Evolutionary conservation across 2,329 filamentous ascomycete species (phyloP), one percentile per base, ranked within the genome.

Genomic region (Arthroderma sp.): DNA sequence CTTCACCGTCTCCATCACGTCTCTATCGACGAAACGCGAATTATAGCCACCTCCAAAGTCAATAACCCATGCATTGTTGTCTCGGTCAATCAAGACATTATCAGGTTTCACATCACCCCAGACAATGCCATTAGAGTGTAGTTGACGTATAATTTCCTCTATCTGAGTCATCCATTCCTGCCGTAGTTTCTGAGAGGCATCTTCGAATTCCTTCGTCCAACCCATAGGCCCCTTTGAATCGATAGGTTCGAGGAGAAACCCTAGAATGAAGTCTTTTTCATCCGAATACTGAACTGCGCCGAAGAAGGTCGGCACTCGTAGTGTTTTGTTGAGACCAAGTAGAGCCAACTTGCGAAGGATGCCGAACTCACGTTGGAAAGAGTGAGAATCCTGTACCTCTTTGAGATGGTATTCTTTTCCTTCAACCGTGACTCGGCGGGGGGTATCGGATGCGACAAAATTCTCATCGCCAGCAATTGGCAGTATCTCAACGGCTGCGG

Each of bases 21-120:
- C n/a, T 43, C n/a, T 6, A 43, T 43, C n/a, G 9, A 43, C n/a
- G n/a, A 43, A 43, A n/a, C n/a, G 28, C 28, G 28, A 31, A 19
- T 15, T 9, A 8, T n/a, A n/a, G n/a, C n/a, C n/a, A n/a, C n/a
- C n/a, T 11, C 28, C 65, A 56, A 67, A 67, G 56, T 67, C 66
- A 35, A 65, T 61, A 31, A 67, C 56, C 65, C 64, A 66, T 35
- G 57, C 17, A 55, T 63, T 43, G 23, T 58, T 58, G 2, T 63
- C 35, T 41, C 54, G 58, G 49, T 67, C 66, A 55, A 67, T 60
- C 25, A 67, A 55, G 31, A 66, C 56, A 58, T 68, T 67, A 13
- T 61, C 63, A 17, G 65, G 60, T 58, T 66, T 66, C 23, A 61
- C 64, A 61, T 67, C 66, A 13, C 65, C 66, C 64, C 63, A 67